Percentiles rank a stretch among this genome's conserved stretches.
Conservation (phyloP, 768 basidiomycete genomes). For the Phanerochaete sordida region DNA sequence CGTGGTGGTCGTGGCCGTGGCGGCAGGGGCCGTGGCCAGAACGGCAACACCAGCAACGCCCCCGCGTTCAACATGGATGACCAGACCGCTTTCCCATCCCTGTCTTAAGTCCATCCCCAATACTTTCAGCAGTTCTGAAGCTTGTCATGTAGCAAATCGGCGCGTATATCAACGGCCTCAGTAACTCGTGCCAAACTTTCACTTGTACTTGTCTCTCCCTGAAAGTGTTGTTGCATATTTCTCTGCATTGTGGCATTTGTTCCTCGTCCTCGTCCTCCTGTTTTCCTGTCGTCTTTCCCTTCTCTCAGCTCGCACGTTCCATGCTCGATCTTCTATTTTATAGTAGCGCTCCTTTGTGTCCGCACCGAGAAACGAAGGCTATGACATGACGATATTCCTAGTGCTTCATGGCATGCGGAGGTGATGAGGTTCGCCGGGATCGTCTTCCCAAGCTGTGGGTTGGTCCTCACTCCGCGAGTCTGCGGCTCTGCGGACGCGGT, state of each 20-base stretch:
- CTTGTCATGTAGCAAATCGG: conserved; percentile 4
- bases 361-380: conserved; percentile 7
- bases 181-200: not conserved
- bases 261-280: conserved; percentile 14
- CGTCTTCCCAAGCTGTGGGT: too few relatives aligned
- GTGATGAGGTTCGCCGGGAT: too few relatives aligned
- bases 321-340: conserved; percentile 17
- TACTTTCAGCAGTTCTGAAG: not conserved
- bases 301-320: conserved; percentile 8
- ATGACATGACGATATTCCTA: conserved; percentile 9
- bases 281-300: conserved; percentile 13
- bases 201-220: conserved; percentile 10
- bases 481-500: too few relatives aligned
- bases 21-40: conserved; percentile 41
- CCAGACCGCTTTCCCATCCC: conserved; percentile 85
- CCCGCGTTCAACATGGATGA: conserved; percentile 71
- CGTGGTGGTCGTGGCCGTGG: conserved; percentile 40
- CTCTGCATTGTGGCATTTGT: conserved; percentile 13
- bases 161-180: not conserved
- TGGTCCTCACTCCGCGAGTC: too few relatives aligned
- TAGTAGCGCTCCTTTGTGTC: conserved; percentile 8
- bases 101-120: conserved; percentile 40
- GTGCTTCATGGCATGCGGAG: too few relatives aligned
- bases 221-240: conserved; percentile 15
- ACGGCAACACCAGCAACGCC: conserved; percentile 31